These are phyloP conservation scores for Pichia occidentalis DNA, from an alignment of 805 yeast genomes.

Conservation along the genomic window DNA sequence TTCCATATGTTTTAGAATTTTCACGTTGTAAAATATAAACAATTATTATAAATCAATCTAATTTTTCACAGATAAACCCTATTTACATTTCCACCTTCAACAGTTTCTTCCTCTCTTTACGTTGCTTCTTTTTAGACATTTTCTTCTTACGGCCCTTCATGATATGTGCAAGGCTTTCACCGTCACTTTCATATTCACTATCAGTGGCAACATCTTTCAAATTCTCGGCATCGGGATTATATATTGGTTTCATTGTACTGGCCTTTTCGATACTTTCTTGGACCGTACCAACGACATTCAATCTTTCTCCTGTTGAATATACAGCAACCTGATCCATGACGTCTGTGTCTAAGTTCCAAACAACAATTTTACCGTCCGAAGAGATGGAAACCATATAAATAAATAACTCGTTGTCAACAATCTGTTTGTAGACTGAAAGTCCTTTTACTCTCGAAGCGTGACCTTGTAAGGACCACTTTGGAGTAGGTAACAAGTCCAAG, in stretches of 20 bases:
- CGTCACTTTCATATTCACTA: slow-evolving; percentile 72
- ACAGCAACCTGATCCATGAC: slow-evolving; percentile 78
- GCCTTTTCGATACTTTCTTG: slow-evolving; percentile 73
- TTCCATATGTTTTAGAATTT: not conserved
- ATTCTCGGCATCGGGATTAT: slow-evolving; percentile 35
- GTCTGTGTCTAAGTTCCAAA: slow-evolving; percentile 60
- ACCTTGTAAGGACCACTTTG: slow-evolving; percentile 61
- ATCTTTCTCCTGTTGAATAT: slow-evolving; percentile 83
- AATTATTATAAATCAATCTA: not conserved
- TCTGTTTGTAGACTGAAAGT: slow-evolving; percentile 43
- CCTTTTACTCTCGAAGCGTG: slow-evolving; percentile 85
- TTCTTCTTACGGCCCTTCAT: slow-evolving; percentile 42
- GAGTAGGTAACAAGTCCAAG: slow-evolving; percentile 24
- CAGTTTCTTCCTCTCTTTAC: slow-evolving; percentile 35
- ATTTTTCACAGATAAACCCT: too few species aligned
- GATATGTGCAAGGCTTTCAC: slow-evolving; percentile 54
- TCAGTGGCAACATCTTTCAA: slow-evolving; percentile 39
- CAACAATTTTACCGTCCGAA: slow-evolving; percentile 88
- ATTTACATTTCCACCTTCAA: slow-evolving; percentile 50
- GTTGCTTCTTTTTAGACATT: slow-evolving; percentile 35
- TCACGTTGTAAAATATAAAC: not conserved
- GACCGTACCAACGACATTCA: slow-evolving; percentile 75
- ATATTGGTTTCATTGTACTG: slow-evolving; percentile 51
- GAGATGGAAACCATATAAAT: slow-evolving; percentile 70
- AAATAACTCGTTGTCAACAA: slow-evolving; percentile 28